Base-by-base conservation (phyloP, 176 grass and related monocot species). In the Metroxylon sagu region DNA sequence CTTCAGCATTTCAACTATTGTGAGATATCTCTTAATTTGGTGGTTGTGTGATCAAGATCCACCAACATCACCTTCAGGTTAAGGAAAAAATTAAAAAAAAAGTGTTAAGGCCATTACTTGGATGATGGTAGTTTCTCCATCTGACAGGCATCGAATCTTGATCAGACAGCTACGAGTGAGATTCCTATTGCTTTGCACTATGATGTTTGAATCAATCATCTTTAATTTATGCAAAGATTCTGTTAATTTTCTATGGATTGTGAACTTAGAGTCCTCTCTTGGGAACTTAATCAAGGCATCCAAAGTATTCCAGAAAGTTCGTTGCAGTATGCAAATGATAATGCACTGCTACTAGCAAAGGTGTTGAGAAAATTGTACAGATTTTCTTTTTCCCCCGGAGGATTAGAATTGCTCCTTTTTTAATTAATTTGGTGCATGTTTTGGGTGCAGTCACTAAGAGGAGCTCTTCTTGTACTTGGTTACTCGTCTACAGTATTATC, bases 281-380 rank as follows among this genome's bases (percentile, higher is more conserved):
- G 87, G 92, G 48, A 74, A 70, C 72, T 91, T 64, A 80, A 72
- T 60, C 87, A 78, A 75, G 92, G 92, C 25, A 74, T 97, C 56
- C 72, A 83, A 80, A 80, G 26, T 76, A 72, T 72, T 43, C 92
- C 92, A 3, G 78, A 88, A 16, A 74, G 21, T 53, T 74, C 81
- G 2, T 21, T 64, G 65, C 66, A 85, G 63, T 94, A 94, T 26
- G 68, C 77, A 28, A 90, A 90, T 6, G 72, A 71, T 52, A 88
- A 87, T 43, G 74, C 81, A 19, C 14, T 76, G 55, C 25, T 72
- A 8, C 59, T 85, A 28, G 81, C 81, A 19, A 85, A 85, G 92
- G 87, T 96, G 76, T 43, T 3, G 8, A 43, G 8, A 43, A 2
- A 43, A 43, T 43, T 43, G 14, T 14, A 10, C 35, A 31, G 29